Percentiles rank a stretch among this genome's conserved stretches.
Conservation (phyloP, 2,329 filamentous ascomycete species). For the Phyllosticta capitalensis region DNA sequence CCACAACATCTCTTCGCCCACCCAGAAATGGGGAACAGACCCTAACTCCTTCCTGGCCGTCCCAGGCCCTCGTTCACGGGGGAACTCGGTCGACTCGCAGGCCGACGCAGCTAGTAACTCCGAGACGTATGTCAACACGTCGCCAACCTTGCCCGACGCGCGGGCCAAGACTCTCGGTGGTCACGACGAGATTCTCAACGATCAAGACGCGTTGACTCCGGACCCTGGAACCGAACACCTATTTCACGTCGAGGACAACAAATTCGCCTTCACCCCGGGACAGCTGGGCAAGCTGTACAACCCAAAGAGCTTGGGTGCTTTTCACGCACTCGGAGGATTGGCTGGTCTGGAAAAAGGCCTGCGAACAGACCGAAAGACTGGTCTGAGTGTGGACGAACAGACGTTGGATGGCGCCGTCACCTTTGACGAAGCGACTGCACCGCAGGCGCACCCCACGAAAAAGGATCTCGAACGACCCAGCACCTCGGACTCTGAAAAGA, state of each 20-base stretch:
- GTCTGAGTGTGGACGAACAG: constrained; percentile 44
- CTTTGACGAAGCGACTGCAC: constrained; percentile 41
- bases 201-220: constrained; percentile 29
- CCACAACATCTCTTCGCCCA: constrained; percentile 58
- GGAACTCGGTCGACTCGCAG: constrained; percentile 58
- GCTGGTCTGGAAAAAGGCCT: constrained; percentile 44
- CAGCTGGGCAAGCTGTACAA: constrained; percentile 46
- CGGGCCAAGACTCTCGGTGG: constrained; percentile 22
- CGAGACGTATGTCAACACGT: constrained; percentile 48
- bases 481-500: constrained; percentile 11
- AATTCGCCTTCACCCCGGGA: constrained; percentile 45
- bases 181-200: constrained; percentile 47
- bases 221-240: constrained; percentile 22
- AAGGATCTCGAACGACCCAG: constrained; percentile 11
- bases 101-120: constrained; percentile 44
- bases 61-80: constrained; percentile 52
- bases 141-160: constrained; percentile 24
- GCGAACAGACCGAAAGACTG: constrained; percentile 38
- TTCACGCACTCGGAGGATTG: constrained; percentile 45
- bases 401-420: constrained; percentile 36
- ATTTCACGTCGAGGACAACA: constrained; percentile 30
- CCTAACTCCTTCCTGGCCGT: constrained; percentile 53
- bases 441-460: constrained; percentile 12
- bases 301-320: constrained; percentile 40
- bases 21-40: constrained; percentile 42